These are phyloP conservation scores for Medicago lupulina DNA, from an alignment of 306 rosid genomes.

Conservation along the genomic window DNA sequence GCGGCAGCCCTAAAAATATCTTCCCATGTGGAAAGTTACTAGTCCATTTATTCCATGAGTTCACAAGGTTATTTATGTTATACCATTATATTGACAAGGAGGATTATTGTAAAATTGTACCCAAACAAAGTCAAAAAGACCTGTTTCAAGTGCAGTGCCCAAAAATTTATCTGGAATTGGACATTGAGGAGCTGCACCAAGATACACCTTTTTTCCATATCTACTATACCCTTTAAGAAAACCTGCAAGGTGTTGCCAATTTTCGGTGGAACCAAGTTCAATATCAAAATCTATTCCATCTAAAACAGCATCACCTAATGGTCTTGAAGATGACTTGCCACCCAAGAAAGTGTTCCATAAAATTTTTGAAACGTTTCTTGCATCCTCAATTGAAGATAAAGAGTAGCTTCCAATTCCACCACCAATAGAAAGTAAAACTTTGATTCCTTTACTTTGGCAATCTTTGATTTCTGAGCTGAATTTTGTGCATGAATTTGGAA, in stretches of 20 bases:
- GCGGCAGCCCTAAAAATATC: conserved; percentile 79
- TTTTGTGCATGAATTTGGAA: conserved; percentile 47
- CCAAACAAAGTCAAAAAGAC: conserved; percentile 70
- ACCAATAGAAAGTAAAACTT: conserved; percentile 70
- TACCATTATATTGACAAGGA: conserved; percentile 57
- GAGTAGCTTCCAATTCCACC: conserved; percentile 68
- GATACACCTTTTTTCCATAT: conserved; percentile 45
- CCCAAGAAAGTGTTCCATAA: conserved; percentile 79
- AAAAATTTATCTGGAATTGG: conserved; percentile 68
- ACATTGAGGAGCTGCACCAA: conserved; percentile 83
- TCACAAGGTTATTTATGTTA: conserved; percentile 55
- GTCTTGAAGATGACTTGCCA: conserved; percentile 63
- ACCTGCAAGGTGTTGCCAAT: conserved; percentile 58
- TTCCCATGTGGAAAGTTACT: conserved; percentile 15
- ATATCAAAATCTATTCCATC: conserved; percentile 85
- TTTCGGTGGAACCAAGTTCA: conserved; percentile 57
- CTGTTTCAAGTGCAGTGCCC: conserved; percentile 56
- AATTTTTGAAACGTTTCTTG: conserved; percentile 51
- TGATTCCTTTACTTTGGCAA: conserved; percentile 67
- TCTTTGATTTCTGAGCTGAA: conserved; percentile 51
- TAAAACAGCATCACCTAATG: conserved; percentile 68
- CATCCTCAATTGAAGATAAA: conserved; percentile 57
- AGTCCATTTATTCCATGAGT: conserved; percentile 70
- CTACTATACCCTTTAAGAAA: conserved; percentile 45
- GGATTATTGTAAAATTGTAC: conserved; percentile 66